Conservation (phyloP, 148 eudicot genomes). For the Bassia scoparia region DNA sequence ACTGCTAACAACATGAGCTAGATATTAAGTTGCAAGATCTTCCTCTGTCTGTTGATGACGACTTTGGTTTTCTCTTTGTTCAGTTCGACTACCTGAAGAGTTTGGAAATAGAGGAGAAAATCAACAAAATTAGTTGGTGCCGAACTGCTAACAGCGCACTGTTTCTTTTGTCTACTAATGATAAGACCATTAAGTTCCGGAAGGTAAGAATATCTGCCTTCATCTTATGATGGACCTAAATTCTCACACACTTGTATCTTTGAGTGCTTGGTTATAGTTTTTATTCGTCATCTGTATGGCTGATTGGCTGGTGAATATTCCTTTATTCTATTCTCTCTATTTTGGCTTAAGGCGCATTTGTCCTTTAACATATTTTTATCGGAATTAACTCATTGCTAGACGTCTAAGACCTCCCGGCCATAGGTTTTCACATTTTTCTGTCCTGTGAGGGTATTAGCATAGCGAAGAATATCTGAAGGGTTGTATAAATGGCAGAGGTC, state of each 20-base stretch:
- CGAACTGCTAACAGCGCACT: conserved; percentile 84
- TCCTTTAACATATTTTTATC: not conserved
- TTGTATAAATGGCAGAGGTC: not conserved
- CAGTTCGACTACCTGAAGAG: conserved; percentile 99
- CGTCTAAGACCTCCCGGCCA: too few relatives aligned
- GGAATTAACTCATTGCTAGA: not conserved
- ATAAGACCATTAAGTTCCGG: conserved; percentile 94
- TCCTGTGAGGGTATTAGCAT: not conserved
- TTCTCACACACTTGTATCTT: not conserved
- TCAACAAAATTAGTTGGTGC: conserved; percentile 97
- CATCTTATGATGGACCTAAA: not conserved
- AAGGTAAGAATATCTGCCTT: conserved; percentile 48
- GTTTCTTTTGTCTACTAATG: conserved; percentile 93
- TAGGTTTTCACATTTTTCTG: not conserved
- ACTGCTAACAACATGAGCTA: too few relatives aligned
- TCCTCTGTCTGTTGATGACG: conserved; percentile 14
- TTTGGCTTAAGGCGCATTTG: not conserved
- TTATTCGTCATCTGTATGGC: not conserved
- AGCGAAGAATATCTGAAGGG: not conserved
- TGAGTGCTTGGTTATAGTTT: not conserved
- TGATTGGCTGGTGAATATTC: not conserved
- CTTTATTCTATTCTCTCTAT: not conserved
- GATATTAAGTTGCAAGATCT: not conserved
- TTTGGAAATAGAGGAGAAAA: conserved; percentile 99
- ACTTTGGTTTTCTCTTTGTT: conserved; percentile 20